Evolutionary conservation across 129 eudicot species (phyloP).

Genomic region (Chrysanthemum lavandulifolium): DNA sequence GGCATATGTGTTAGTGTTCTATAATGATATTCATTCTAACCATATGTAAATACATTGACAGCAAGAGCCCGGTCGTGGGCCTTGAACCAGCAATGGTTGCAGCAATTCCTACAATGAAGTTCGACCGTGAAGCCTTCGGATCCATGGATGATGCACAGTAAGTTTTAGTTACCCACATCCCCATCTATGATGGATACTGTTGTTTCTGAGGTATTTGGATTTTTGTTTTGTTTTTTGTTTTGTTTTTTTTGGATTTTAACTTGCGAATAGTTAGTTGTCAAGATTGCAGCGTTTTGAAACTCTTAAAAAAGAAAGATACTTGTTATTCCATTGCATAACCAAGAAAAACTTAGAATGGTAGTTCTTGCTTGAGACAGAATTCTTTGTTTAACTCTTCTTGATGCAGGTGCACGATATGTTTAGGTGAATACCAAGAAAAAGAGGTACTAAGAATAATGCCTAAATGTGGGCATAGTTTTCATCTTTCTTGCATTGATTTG

Average conservation of each 20-base stretch:
- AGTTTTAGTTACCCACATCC: conserved; percentile 33
- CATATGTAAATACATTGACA: conserved; percentile 37
- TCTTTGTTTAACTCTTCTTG: neutral
- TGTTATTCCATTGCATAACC: too few relatives aligned
- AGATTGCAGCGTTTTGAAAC: too few relatives aligned
- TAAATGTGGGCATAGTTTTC: conserved; percentile 91
- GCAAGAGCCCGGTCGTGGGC: conserved; percentile 72
- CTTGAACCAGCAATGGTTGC: conserved; percentile 83
- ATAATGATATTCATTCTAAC: conserved; percentile 8
- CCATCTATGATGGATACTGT: neutral
- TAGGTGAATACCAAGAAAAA: conserved; percentile 89
- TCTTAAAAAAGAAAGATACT: neutral
- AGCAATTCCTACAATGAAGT: conserved; percentile 93
- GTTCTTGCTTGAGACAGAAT: neutral
- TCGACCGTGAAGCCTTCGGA: conserved; percentile 71
- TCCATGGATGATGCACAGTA: conserved; percentile 81
- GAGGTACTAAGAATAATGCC: conserved; percentile 94
- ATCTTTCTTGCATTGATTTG: conserved; percentile 81
- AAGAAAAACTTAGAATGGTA: too few relatives aligned
- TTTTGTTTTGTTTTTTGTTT: too few relatives aligned
- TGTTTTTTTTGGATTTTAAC: too few relatives aligned
- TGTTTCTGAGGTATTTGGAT: too few relatives aligned
- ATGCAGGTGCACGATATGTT: conserved; percentile 83
- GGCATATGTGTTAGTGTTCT: neutral
- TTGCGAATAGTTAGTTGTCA: too few relatives aligned